phyloP scores from a whole-genome alignment of 306 rosid species.

The Gynostemma pentaphyllum region DNA sequence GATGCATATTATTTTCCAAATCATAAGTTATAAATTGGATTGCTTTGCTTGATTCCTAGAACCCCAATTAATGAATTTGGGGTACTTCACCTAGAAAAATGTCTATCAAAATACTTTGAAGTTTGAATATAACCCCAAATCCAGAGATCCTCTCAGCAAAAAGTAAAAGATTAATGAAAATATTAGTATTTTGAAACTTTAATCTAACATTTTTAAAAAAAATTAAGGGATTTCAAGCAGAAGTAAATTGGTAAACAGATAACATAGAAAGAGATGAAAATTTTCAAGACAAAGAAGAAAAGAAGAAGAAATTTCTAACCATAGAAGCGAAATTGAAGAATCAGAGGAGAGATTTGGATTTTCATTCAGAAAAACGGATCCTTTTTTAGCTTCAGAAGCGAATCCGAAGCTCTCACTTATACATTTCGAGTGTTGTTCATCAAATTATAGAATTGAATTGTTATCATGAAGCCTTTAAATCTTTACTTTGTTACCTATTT shows the following conservation, averaged over 20 bases:
- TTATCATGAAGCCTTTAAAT: not conserved
- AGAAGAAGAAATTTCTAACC: slow-evolving; percentile 24
- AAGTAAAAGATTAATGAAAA: not conserved
- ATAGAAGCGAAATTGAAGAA: slow-evolving; percentile 11
- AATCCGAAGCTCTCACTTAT: not conserved
- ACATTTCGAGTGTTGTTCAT: no score
- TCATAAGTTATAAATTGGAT: not conserved
- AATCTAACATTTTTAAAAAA: not conserved
- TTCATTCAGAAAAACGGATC: slow-evolving; percentile 23
- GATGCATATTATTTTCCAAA: not conserved
- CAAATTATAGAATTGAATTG: no score
- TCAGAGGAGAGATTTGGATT: not conserved
- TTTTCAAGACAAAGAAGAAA: not conserved
- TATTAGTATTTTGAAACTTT: not conserved
- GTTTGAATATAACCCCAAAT: not conserved
- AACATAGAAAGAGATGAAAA: not conserved
- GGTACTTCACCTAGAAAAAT: not conserved
- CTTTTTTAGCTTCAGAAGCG: slow-evolving; percentile 1
- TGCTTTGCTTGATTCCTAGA: not conserved
- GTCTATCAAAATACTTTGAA: not conserved
- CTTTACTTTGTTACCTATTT: no score
- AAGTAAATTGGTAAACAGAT: no score
- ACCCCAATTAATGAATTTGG: not conserved
- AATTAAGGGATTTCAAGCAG: not conserved
- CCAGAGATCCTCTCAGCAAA: not conserved